Evolutionary conservation across 371 early-diverging fungal genomes (phyloP).

Genomic region (Parasitella parasitica): DNA sequence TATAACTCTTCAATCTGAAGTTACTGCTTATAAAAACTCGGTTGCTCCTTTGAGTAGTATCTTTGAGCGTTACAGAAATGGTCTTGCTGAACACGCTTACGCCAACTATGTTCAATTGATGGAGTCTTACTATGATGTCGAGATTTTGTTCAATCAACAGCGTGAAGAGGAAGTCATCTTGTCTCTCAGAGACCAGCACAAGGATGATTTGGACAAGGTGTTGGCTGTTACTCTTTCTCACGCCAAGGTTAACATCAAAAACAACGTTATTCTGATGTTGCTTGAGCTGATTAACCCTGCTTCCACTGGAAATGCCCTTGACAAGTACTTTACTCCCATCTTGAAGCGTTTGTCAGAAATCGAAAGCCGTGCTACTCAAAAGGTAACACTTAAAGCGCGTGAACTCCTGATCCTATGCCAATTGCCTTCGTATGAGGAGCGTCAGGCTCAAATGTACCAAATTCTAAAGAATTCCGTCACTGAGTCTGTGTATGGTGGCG

Average conservation of each 20-base stretch:
- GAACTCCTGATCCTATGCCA: conserved; percentile 92
- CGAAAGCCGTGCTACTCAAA: conserved; percentile 73
- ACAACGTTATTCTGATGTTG: conserved; percentile 73
- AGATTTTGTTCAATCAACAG: conserved; percentile 76
- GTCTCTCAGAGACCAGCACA: conserved; percentile 81
- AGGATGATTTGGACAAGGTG: conserved; percentile 79
- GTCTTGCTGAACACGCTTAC: conserved; percentile 79
- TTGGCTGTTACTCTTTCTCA: conserved; percentile 80
- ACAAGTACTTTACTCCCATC: conserved; percentile 74
- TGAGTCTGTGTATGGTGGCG: conserved; percentile 76
- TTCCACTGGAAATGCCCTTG: conserved; percentile 63
- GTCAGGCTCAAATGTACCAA: conserved; percentile 80
- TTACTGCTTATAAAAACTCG: conserved; percentile 58
- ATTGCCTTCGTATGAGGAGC: conserved; percentile 90
- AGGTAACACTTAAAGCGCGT: conserved; percentile 91
- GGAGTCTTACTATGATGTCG: conserved; percentile 83
- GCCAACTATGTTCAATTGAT: conserved; percentile 72
- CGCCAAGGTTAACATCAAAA: conserved; percentile 79
- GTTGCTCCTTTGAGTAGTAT: conserved; percentile 68
- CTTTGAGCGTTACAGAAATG: conserved; percentile 71
- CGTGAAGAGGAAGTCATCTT: conserved; percentile 89
- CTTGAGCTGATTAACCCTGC: conserved; percentile 77
- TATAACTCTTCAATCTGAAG: conserved; percentile 61
- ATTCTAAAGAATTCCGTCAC: conserved; percentile 81
- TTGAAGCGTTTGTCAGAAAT: conserved; percentile 85